Evolutionary conservation across 176 grass and related monocot species (phyloP).

Genomic region (Chloris gayana): DNA sequence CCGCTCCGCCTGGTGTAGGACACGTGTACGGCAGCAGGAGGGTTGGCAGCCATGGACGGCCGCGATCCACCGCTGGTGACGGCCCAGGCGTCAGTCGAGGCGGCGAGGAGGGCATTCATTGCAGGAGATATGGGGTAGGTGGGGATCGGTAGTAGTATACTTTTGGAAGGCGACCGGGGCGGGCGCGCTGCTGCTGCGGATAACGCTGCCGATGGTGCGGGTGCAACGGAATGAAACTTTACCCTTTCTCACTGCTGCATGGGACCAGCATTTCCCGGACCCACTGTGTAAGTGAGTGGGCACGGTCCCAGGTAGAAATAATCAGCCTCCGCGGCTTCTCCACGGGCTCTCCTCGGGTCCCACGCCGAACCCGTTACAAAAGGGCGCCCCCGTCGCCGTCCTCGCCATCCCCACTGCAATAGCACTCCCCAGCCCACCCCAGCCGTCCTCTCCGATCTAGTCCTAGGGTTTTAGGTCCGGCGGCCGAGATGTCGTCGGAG

Average conservation of each 20-base stretch:
- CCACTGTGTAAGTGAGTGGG: background rate
- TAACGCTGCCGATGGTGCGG: background rate
- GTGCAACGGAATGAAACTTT: fast-evolving
- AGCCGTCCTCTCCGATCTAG: background rate
- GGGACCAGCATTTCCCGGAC: fast-evolving
- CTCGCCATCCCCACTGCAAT: background rate
- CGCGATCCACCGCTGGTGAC: background rate
- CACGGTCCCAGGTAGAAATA: fast-evolving
- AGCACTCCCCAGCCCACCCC: background rate
- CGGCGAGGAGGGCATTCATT: background rate
- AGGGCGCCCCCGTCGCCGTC: background rate
- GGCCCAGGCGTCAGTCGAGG: background rate
- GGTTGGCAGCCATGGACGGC: background rate
- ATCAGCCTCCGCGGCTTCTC: background rate
- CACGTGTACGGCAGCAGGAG: background rate
- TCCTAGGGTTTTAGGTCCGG: background rate
- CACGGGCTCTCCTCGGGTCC: background rate
- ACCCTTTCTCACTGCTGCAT: background rate
- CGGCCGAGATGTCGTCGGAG: background rate
- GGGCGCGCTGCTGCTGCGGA: background rate
- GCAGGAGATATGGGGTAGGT: background rate
- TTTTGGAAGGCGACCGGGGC: slow-evolving; percentile 15
- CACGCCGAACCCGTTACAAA: background rate
- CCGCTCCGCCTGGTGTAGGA: background rate
- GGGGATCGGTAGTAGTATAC: background rate